Percentiles rank a stretch among this genome's conserved stretches.
These are phyloP conservation scores for Panus rudis DNA, from an alignment of 768 basidiomycete genomes.

Conservation along the genomic window DNA sequence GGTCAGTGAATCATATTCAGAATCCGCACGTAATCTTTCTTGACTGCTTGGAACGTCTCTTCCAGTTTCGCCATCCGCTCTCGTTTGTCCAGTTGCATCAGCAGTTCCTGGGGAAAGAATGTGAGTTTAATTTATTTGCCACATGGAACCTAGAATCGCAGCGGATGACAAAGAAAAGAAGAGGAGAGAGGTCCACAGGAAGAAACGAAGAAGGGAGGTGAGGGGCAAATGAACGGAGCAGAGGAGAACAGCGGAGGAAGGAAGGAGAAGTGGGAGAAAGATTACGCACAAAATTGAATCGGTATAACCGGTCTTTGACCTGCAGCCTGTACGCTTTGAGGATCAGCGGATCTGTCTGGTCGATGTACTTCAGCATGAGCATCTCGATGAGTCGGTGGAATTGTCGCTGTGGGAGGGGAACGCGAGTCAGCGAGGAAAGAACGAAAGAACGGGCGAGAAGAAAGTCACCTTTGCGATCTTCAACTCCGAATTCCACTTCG, in stretches of 20 bases:
- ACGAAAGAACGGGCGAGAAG: not conserved
- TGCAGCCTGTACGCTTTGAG: slow-evolving; percentile 73
- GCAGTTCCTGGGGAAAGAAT: slow-evolving; percentile 82
- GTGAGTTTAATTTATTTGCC: too few species aligned
- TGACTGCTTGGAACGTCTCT: slow-evolving; percentile 86
- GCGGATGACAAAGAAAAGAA: not conserved
- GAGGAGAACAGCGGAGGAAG: not conserved
- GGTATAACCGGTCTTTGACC: slow-evolving; percentile 90
- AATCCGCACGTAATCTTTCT: slow-evolving; percentile 80
- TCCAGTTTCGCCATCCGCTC: slow-evolving; percentile 86
- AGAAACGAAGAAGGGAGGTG: not conserved
- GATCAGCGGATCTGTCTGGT: slow-evolving; percentile 48
- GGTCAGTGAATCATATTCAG: slow-evolving; percentile 40
- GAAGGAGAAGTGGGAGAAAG: not conserved
- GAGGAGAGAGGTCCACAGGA: not conserved
- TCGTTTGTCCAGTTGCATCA: slow-evolving; percentile 80
- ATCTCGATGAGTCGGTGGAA: slow-evolving; percentile 90
- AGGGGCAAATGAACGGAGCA: too few species aligned
- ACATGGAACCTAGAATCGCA: too few species aligned
- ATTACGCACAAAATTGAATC: slow-evolving; percentile 87
- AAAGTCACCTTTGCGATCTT: slow-evolving; percentile 78
- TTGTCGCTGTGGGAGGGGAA: slow-evolving; percentile 59
- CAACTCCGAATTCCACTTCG: slow-evolving; percentile 71
- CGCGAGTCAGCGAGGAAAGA: too few species aligned
- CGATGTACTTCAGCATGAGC: slow-evolving; percentile 69